A percentile compares a stretch with the other conserved stretches of the same genome.
Conservation (phyloP, 2,329 filamentous ascomycete genomes). For the Colletotrichum caudatum region DNA sequence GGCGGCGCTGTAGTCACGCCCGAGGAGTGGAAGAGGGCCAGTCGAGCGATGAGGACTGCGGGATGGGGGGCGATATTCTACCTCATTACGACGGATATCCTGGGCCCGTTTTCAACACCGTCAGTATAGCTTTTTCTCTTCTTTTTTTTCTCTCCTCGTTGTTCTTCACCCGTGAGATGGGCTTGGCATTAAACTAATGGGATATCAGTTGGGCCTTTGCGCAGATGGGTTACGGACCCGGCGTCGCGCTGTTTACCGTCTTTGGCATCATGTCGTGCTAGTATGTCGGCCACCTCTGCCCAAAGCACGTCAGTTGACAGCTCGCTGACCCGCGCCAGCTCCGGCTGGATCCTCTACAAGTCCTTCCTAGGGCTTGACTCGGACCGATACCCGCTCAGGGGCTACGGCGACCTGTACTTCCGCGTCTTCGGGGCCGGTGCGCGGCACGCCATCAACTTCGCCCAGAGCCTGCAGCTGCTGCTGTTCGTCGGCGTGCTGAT, state of each 20-base stretch:
- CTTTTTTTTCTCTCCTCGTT: too few relatives aligned
- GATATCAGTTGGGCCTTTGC: conserved; percentile 41
- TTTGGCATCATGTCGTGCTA: conserved; percentile 52
- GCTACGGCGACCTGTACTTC: conserved; percentile 62
- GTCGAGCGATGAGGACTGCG: conserved; percentile 59
- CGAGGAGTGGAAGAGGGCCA: conserved; percentile 61
- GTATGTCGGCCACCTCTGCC: not conserved
- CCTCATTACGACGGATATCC: conserved; percentile 62
- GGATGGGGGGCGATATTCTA: conserved; percentile 61
- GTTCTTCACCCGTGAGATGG: too few relatives aligned
- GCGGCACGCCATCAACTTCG: conserved; percentile 61
- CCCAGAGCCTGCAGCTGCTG: conserved; percentile 62
- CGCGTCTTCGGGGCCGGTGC: conserved; percentile 59
- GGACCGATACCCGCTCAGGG: conserved; percentile 58
- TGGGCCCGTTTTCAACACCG: conserved; percentile 57
- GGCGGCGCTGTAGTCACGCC: conserved; percentile 41
- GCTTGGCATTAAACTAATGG: not conserved
- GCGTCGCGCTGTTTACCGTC: conserved; percentile 59
- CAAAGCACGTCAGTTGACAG: too few relatives aligned
- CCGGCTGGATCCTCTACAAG: conserved; percentile 60
- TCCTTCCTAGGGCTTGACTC: conserved; percentile 60
- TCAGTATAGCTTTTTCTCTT: too few relatives aligned
- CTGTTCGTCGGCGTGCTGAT: conserved; percentile 65
- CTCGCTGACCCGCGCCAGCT: conserved; percentile 49
- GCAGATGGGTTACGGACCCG: conserved; percentile 57